These are phyloP conservation scores for Cucurbita ficifolia DNA, from an alignment of 306 rosid genomes.

Conservation along the genomic window DNA sequence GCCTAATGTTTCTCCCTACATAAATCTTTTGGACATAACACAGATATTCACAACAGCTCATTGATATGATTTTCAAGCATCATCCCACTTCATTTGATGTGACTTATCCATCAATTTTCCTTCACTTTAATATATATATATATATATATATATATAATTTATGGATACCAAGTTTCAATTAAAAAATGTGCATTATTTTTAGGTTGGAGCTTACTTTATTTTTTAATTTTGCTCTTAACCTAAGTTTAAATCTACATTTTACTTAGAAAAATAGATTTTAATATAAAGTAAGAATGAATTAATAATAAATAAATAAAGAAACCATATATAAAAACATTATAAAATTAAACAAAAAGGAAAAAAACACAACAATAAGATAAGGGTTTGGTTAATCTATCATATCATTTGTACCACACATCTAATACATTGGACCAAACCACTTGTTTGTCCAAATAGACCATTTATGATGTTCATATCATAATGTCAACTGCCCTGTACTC, in stretches of 20 bases:
- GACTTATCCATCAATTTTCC: not conserved
- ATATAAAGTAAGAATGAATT: not conserved
- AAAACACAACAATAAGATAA: not conserved
- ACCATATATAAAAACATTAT: not conserved
- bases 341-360: not conserved
- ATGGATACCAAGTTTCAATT: not conserved
- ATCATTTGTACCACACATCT: not conserved
- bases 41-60: not conserved
- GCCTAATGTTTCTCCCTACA: not conserved
- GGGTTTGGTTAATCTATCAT: not conserved
- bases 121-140: not conserved
- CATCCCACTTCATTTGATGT: not conserved
- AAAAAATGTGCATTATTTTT: not conserved
- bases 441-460: not conserved
- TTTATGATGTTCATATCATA: not conserved
- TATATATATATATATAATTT: not conserved
- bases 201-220: not conserved
- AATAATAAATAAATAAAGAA: not conserved
- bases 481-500: not conserved
- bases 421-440: not conserved
- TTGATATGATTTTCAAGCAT: not conserved
- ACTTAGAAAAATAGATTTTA: not conserved
- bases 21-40: not conserved
- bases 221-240: not conserved
- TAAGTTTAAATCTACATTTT: not conserved